Evolutionary conservation across 305 asterid species (phyloP).

Genomic region (Fraxinus nigra): DNA sequence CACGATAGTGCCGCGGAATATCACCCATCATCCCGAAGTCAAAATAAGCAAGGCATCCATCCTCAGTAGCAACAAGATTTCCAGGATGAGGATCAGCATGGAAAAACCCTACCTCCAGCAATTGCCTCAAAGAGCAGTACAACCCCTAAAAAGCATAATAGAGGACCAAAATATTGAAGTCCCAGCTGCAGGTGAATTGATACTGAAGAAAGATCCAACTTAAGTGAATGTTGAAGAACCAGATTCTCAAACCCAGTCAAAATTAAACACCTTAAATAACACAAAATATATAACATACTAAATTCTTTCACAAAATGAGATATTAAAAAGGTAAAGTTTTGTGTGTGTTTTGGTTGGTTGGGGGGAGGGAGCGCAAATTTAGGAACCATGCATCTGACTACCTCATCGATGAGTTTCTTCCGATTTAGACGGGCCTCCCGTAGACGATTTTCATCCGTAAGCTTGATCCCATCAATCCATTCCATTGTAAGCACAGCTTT

Average conservation of each 20-base stretch:
- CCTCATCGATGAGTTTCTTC: conserved; percentile 81
- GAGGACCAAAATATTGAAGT: not conserved
- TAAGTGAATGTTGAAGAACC: not conserved
- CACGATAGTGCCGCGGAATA: conserved; percentile 93
- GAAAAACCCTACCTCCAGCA: conserved; percentile 95
- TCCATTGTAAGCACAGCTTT: conserved; percentile 94
- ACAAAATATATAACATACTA: not conserved
- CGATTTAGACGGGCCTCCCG: conserved; percentile 68
- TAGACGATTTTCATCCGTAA: conserved; percentile 68
- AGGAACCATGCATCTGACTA: conserved; percentile 28
- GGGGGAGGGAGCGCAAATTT: not conserved
- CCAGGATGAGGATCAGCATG: conserved; percentile 99
- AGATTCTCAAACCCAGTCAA: conserved; percentile 9
- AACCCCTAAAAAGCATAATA: conserved; percentile 54
- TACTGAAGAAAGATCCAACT: not conserved
- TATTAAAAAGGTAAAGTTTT: not conserved
- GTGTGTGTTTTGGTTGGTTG: not conserved
- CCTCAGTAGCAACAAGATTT: conserved; percentile 82
- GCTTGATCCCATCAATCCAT: conserved; percentile 96
- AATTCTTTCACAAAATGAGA: not conserved
- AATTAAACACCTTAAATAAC: conserved; percentile 4
- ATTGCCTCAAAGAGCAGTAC: conserved; percentile 90
- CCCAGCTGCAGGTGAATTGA: not conserved
- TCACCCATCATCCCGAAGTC: conserved; percentile 99
- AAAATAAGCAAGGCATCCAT: conserved; percentile 92